Base-by-base conservation (phyloP, 2,329 filamentous ascomycete species). In the Sphaerulina musiva region DNA sequence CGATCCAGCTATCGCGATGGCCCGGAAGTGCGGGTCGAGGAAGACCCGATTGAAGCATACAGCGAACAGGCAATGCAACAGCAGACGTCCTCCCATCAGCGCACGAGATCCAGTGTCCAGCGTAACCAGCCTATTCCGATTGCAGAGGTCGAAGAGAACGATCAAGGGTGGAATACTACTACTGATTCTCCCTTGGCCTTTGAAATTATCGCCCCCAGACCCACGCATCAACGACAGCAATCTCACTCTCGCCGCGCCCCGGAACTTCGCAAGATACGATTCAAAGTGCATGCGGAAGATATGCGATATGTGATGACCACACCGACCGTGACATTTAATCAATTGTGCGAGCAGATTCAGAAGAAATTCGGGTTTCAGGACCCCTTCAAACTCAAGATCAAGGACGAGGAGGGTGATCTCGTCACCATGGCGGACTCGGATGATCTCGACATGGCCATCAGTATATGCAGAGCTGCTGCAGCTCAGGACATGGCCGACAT, bases 391-490 rank as follows among this genome's bases (percentile, higher is more conserved):
- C 85, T 96, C 72, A 93, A 93, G 76, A 82, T 91, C 63, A 82
- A 80, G 66, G 89, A 95, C 59, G 93, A 97, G 63, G 86, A 89
- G 62, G 87, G 86, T 2, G 92, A 97, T 67, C 92, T 96, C 87
- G 95, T 98, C 67, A 96, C 92, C 32, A 86, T 98, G 82, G 90
- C 87, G 31, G 93, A 98, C 70, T 89, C 96, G 71, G 93, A 98
- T 66, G 93, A 98, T 74, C 73, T 96, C 59, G 91, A 97, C 48
- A 87, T 96, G 83, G 84, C 89, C 29, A 78, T 97, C 51, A 80
- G 81, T 69, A 80, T 77, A 45, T 84, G 85, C 6, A 80, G 80
- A 47, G 74, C 47, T 14, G 62, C 59, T 12, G 62, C 90, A 87
- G 46, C 82, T 78, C 72, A 87, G 81, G 86, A 92, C 68, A 81